Percentiles rank a stretch among this genome's conserved stretches.
These are phyloP conservation scores for Cucurbita argyrosperma DNA, from an alignment of 306 rosid species.

Conservation along the genomic window DNA sequence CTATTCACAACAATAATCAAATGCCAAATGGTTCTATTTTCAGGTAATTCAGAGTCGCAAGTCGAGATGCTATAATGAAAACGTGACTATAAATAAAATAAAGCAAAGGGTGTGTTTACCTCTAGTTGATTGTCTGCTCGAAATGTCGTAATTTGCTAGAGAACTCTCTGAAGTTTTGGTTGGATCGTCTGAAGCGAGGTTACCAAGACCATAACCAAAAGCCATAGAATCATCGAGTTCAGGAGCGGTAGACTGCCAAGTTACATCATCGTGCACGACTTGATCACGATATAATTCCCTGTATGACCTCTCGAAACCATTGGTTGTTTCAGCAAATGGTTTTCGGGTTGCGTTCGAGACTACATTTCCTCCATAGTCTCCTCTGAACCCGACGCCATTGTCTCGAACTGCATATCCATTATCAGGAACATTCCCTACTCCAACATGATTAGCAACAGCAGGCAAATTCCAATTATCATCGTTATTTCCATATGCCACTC, in stretches of 20 bases:
- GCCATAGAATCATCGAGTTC: slow-evolving; percentile 63
- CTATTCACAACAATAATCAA: slow-evolving; percentile 24
- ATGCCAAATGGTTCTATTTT: neutral
- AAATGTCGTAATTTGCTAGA: slow-evolving; percentile 57
- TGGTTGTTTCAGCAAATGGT: slow-evolving; percentile 33
- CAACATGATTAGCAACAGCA: slow-evolving; percentile 38
- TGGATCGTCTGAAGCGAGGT: slow-evolving; percentile 47
- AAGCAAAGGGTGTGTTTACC: slow-evolving; percentile 30
- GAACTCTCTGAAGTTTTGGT: slow-evolving; percentile 52
- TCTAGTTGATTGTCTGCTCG: slow-evolving; percentile 75
- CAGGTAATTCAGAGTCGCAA: neutral
- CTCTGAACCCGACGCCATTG: slow-evolving; percentile 48
- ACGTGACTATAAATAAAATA: neutral
- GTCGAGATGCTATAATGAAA: too few relatives aligned
- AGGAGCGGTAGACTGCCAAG: slow-evolving; percentile 66
- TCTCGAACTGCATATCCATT: slow-evolving; percentile 61
- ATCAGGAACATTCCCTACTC: slow-evolving; percentile 50
- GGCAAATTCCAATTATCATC: slow-evolving; percentile 52
- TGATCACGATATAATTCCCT: slow-evolving; percentile 52
- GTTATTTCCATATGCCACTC: slow-evolving; percentile 51
- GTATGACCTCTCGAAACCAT: slow-evolving; percentile 66
- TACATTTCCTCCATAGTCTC: slow-evolving; percentile 64
- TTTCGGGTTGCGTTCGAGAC: slow-evolving; percentile 37
- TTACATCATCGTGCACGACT: slow-evolving; percentile 45
- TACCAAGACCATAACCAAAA: slow-evolving; percentile 53